These are phyloP conservation scores for Pseudodiploospora longispora DNA, from an alignment of 2,329 filamentous ascomycete species.

Conservation along the genomic window DNA sequence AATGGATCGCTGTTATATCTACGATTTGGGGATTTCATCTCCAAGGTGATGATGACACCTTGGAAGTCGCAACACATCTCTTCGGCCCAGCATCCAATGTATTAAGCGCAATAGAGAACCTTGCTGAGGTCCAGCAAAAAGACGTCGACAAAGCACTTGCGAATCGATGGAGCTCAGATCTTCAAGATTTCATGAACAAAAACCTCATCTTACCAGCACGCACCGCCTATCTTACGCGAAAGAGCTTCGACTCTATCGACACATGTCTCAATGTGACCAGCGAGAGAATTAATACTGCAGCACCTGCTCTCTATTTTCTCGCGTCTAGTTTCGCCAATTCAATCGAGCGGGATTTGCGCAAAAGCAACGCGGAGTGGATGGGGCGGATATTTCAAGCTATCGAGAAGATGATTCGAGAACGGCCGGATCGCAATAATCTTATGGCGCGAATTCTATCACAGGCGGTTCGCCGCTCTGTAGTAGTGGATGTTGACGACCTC, in stretches of 20 bases:
- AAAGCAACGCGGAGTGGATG: conserved; percentile 30
- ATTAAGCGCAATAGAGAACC: conserved; percentile 31
- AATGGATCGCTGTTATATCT: conserved; percentile 40
- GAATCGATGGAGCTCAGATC: conserved; percentile 35
- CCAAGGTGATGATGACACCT: conserved; percentile 38
- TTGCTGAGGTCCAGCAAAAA: conserved; percentile 13
- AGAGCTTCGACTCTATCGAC: conserved; percentile 32
- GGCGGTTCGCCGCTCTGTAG: conserved; percentile 20
- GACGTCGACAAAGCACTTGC: conserved; percentile 12
- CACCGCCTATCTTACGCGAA: conserved; percentile 35
- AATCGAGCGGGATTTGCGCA: conserved; percentile 21
- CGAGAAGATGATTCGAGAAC: conserved; percentile 18
- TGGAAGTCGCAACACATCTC: conserved; percentile 40
- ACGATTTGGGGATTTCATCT: conserved; percentile 47
- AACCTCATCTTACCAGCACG: conserved; percentile 45
- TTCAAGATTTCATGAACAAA: conserved; percentile 41
- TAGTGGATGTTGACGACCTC: conserved; percentile 32
- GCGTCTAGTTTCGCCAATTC: conserved; percentile 21
- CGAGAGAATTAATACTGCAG: conserved; percentile 26
- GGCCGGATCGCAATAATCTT: conserved; percentile 18
- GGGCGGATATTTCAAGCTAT: conserved; percentile 26
- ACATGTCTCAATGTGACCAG: conserved; percentile 32
- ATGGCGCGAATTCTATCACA: conserved; percentile 24
- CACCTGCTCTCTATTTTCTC: conserved; percentile 38
- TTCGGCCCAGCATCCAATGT: conserved; percentile 31